Conservation (phyloP, 331 rosid genomes). For the Malus hybrid region DNA sequence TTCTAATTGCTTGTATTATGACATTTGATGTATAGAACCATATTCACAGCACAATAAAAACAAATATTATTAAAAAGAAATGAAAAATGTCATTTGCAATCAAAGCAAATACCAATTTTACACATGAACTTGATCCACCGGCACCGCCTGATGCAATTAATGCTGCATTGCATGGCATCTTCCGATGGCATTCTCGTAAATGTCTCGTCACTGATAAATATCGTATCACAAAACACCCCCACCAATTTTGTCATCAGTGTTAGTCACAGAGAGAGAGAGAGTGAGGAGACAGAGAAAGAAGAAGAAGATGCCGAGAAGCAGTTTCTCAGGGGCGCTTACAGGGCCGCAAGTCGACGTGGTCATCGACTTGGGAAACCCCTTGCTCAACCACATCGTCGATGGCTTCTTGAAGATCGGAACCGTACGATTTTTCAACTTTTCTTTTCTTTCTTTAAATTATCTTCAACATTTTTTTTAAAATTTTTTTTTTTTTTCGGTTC, state of each 20-base stretch:
- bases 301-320: conserved; percentile 41
- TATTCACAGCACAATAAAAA: no score
- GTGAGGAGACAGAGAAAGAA: conserved; percentile 28
- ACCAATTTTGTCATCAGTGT: background rate
- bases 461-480: background rate
- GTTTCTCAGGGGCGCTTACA: conserved; percentile 33
- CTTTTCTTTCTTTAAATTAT: background rate
- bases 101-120: background rate
- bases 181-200: conserved; percentile 1
- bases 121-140: background rate
- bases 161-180: background rate
- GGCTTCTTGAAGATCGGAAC: conserved; percentile 90
- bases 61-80: no score
- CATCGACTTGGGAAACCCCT: conserved; percentile 69
- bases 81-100: background rate
- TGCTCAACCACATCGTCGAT: conserved; percentile 67
- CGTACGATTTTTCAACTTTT: conserved; percentile 15
- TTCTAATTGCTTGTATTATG: no score
- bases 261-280: background rate
- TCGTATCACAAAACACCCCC: background rate
- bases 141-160: background rate
- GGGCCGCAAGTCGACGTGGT: conserved; percentile 56
- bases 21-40: rapidly evolving
- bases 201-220: background rate
- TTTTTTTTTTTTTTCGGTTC: background rate